These are phyloP conservation scores for Aspergillus asperescens DNA, from an alignment of 495 filamentous ascomycete species.

Conservation along the genomic window DNA sequence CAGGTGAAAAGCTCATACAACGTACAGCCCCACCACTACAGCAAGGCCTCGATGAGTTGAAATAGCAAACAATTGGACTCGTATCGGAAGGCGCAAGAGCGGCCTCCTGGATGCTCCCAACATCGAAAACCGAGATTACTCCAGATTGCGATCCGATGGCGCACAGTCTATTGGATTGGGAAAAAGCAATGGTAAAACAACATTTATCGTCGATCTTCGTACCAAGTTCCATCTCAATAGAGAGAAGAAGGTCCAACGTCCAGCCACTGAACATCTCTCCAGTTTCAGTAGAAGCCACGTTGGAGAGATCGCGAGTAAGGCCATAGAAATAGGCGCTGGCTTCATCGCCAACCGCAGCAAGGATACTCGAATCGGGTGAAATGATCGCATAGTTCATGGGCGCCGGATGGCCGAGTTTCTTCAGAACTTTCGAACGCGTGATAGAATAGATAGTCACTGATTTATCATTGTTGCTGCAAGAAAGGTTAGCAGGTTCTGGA, in stretches of 20 bases:
- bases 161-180: constrained; percentile 59
- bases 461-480: constrained; percentile 75
- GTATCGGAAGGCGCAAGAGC: constrained; percentile 33
- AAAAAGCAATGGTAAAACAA: constrained; percentile 69
- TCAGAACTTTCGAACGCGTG: constrained; percentile 53
- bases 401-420: constrained; percentile 65
- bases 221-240: constrained; percentile 36
- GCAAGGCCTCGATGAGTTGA: constrained; percentile 54
- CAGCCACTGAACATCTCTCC: constrained; percentile 40
- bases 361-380: constrained; percentile 76
- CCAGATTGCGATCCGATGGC: constrained; percentile 69
- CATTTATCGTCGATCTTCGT: constrained; percentile 36
- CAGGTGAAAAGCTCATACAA: constrained; percentile 85
- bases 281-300: constrained; percentile 39
- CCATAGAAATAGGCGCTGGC: constrained; percentile 77
- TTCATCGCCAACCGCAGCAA: constrained; percentile 82
- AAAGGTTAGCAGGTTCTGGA: constrained; percentile 9
- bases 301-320: constrained; percentile 33
- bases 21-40: constrained; percentile 71
- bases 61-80: constrained; percentile 38
- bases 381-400: constrained; percentile 89
- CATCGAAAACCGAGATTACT: constrained; percentile 64
- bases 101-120: constrained; percentile 40
- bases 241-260: constrained; percentile 33
- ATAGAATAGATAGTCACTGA: constrained; percentile 77